Conservation (phyloP, 306 rosid genomes). For the Trifolium fragiferum region DNA sequence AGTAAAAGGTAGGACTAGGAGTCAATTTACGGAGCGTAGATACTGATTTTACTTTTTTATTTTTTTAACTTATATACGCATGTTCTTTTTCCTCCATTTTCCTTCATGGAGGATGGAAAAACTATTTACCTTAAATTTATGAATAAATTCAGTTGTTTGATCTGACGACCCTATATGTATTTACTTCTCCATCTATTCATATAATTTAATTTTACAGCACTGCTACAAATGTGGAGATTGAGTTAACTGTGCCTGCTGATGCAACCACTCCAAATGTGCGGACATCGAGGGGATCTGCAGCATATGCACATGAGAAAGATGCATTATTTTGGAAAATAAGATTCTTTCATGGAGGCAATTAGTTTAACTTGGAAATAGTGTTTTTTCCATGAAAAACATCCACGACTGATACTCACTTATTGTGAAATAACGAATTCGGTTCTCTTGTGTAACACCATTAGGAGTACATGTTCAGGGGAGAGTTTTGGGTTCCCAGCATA, state of each 20-base stretch:
- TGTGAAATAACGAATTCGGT: slow-evolving; percentile 14
- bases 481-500: slow-evolving; percentile 87
- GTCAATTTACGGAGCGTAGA: slow-evolving; percentile 99
- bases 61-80: background rate
- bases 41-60: slow-evolving; percentile 43
- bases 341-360: slow-evolving; percentile 97
- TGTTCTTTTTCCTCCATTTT: slow-evolving; percentile 23
- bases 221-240: slow-evolving; percentile 97
- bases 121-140: slow-evolving; percentile 34
- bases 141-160: slow-evolving; percentile 52
- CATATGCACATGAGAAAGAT: slow-evolving; percentile 96
- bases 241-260: slow-evolving; percentile 90
- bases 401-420: slow-evolving; percentile 18
- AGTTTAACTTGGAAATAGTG: slow-evolving; percentile 40
- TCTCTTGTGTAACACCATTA: slow-evolving; percentile 45
- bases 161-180: slow-evolving; percentile 17
- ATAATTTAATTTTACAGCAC: slow-evolving; percentile 64
- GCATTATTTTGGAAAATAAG: slow-evolving; percentile 94
- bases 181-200: slow-evolving; percentile 42
- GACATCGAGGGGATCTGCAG: slow-evolving; percentile 97
- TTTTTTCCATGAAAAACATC: slow-evolving; percentile 8
- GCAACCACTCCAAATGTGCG: slow-evolving; percentile 91
- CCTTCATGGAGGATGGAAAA: slow-evolving; percentile 22
- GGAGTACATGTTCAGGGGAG: slow-evolving; percentile 98
- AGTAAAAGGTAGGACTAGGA: slow-evolving; percentile 97